phyloP scores from a whole-genome alignment of 73 alveolate species.

The Stentor coeruleus region DNA sequence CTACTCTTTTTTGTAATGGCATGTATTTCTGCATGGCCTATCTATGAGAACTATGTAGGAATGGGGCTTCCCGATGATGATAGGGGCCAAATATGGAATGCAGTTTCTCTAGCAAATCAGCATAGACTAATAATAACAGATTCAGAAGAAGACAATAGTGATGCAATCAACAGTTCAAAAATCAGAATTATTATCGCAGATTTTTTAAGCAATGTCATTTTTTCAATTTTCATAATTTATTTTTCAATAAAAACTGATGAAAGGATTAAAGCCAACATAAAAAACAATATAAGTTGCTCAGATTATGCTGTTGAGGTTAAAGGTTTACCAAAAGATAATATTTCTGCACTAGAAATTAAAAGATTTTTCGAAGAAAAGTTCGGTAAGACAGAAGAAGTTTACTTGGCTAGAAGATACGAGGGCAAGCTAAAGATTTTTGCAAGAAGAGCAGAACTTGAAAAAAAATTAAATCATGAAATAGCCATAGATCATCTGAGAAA shows the following conservation, averaged over 20 bases:
- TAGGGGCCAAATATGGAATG: background rate
- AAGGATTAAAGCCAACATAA: background rate
- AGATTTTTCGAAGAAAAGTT: background rate
- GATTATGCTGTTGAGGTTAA: constrained; percentile 4
- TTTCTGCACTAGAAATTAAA: no score
- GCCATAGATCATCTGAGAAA: no score
- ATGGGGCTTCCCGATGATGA: background rate
- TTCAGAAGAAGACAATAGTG: background rate
- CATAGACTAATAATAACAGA: background rate
- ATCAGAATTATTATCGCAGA: background rate
- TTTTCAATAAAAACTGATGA: background rate
- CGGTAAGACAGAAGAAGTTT: background rate
- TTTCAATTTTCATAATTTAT: background rate
- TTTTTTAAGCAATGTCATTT: background rate
- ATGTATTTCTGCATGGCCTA: constrained; percentile 5
- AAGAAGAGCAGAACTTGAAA: background rate
- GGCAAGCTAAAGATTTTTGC: background rate
- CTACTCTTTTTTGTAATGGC: background rate
- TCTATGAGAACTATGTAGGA: background rate
- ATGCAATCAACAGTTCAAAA: background rate
- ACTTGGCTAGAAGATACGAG: background rate
- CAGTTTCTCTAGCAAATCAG: background rate
- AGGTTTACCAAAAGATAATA: background rate
- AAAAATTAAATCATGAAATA: no score
- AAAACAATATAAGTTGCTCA: background rate